Evolutionary conservation across 345 rosid genomes (phyloP).

Genomic region (Citropsis articulata): DNA sequence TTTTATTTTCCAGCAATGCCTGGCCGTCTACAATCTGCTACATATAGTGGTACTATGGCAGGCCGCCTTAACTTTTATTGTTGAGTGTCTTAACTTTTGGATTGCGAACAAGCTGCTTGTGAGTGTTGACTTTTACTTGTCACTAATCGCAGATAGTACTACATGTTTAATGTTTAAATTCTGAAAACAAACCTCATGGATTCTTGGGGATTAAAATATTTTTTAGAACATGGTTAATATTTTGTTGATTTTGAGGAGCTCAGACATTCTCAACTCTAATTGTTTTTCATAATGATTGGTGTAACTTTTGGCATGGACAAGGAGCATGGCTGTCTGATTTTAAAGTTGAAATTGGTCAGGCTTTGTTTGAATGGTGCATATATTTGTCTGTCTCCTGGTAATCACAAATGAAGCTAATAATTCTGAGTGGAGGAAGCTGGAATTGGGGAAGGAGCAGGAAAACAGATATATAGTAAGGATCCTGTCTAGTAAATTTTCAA

Average conservation of each 20-base stretch:
- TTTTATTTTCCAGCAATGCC: not conserved
- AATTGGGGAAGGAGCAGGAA: not conserved
- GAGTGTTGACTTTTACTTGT: not conserved
- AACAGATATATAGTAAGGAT: not conserved
- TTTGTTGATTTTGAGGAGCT: not conserved
- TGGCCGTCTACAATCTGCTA: not conserved
- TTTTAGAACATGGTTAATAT: not conserved
- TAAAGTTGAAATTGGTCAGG: not conserved
- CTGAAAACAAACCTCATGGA: not conserved
- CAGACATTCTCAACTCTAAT: not conserved
- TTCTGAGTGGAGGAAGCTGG: not conserved
- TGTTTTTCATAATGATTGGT: not conserved
- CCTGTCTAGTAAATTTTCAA: not conserved
- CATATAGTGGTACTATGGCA: not conserved
- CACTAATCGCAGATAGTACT: not conserved
- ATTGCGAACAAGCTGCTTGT: not conserved
- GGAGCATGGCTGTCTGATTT: not conserved
- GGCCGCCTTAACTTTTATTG: not conserved
- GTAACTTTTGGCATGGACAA: not conserved
- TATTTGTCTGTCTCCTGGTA: not conserved
- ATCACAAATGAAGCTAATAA: not conserved
- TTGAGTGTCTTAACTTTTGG: not conserved
- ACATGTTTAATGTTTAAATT: not conserved
- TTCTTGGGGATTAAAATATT: not conserved
- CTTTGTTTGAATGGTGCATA: not conserved